Evolutionary conservation across 352 stramenopile species (phyloP).

Genomic region (Globisporangium recalcitrans): DNA sequence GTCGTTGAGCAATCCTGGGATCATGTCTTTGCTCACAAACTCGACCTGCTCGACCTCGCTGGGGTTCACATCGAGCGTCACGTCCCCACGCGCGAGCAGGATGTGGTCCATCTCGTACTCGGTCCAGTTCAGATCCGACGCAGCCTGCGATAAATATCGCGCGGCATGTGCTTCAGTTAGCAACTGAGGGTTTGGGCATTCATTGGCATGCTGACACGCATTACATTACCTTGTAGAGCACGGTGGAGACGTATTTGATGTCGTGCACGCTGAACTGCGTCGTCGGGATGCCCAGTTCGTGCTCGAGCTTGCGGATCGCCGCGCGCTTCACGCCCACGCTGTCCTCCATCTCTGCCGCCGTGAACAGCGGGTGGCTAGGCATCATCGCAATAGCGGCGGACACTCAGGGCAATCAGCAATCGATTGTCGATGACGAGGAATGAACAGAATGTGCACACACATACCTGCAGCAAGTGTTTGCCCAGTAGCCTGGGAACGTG

Average conservation of each 20-base stretch:
- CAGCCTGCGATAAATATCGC: constrained; percentile 24
- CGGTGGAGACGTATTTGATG: constrained; percentile 96
- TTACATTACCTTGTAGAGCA: constrained; percentile 96
- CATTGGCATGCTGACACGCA: neutral
- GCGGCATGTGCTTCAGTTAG: neutral
- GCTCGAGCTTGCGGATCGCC: constrained; percentile 96
- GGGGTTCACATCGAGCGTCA: constrained; percentile 86
- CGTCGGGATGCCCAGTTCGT: constrained; percentile 95
- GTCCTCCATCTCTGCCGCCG: constrained; percentile 84
- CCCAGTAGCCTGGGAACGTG: constrained; percentile 98
- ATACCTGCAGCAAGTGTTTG: constrained; percentile 97
- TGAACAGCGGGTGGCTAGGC: constrained; percentile 94
- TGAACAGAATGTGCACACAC: neutral
- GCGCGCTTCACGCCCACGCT: constrained; percentile 87
- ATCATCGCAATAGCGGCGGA: neutral
- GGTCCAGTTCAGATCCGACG: constrained; percentile 89
- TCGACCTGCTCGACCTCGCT: constrained; percentile 92
- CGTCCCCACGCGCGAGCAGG: constrained; percentile 84
- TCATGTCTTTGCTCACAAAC: constrained; percentile 75
- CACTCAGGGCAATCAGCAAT: neutral
- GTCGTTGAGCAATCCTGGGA: constrained; percentile 55
- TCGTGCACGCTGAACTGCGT: constrained; percentile 71
- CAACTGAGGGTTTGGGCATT: neutral
- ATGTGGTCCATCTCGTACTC: constrained; percentile 99
- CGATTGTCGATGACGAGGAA: too few relatives aligned